Evolutionary conservation across 768 basidiomycete species (phyloP), one percentile per base, ranked within the genome.

Genomic region (Lactarius deliciosus): DNA sequence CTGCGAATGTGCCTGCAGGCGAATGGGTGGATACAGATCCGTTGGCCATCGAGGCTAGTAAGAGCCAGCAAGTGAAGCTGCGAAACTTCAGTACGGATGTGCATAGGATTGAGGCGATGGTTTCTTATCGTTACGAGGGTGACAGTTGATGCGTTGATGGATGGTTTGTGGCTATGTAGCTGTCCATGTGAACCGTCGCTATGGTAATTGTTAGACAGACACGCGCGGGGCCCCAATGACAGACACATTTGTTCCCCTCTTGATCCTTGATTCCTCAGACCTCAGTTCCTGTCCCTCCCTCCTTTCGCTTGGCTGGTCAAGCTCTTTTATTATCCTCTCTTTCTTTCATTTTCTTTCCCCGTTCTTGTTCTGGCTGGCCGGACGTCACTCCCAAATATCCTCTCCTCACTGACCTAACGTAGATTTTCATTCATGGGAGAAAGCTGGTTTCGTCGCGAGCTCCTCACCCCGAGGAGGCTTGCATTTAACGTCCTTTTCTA

Each of bases 11-110:
- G 10, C 96, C 96, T 36, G 91, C 85, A 9, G 88, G 91, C 62
- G 94, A 96, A 74, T 99, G 97, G 97, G 86, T 94, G 25, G 96
- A 98, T 76, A 95, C 94, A 4, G 92, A 97, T 76, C 91, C 94
- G 10, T 81, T 93, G 60, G 88, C 91, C 16, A 96, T 97, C 74
- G 95, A 97, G 78, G 89, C 94, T 20, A 89, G 91, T 73, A 95
- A 96, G 79, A 92, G 89, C 75, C 91, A 93, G 74, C 91, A 93
- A 73, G 91, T 99, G 77, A 94, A 97, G 77, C 84, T 99, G 79
- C 82, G 96, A 72, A 95, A 87, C 74, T 99, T 98, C 79, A 96
- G 92, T 77, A 99, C 97, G 5, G 96, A 98, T 76, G 87, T 96
- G n/a, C 97, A 99, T 75, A 87, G 93, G 64, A 92, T 99, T 74